phyloP scores from a whole-genome alignment of 2,329 filamentous ascomycete genomes.

The Botryotinia globosa region DNA sequence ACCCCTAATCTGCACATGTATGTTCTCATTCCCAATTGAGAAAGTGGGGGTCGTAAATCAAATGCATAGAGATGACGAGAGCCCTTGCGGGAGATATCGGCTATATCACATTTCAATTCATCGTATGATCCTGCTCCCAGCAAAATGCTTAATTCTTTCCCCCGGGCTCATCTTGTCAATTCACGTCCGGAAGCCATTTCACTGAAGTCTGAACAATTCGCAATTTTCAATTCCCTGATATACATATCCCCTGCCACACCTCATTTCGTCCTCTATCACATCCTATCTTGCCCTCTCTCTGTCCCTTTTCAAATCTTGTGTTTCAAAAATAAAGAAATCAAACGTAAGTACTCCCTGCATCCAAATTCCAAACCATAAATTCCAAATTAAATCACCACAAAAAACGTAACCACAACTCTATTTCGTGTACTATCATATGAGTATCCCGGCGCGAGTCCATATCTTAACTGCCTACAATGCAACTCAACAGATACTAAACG shows the following conservation, averaged over 20 bases:
- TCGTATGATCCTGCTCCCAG: background rate
- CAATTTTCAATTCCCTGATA: background rate
- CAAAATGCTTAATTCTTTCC: fast-evolving
- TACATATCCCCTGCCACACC: background rate
- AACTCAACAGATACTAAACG: no score
- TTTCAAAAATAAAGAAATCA: background rate
- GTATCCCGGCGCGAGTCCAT: background rate
- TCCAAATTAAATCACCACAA: background rate
- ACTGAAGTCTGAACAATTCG: background rate
- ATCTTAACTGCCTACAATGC: background rate
- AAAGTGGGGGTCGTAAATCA: background rate
- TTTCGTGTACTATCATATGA: background rate
- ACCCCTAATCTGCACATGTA: background rate
- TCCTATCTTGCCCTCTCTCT: no score
- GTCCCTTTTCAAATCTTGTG: background rate
- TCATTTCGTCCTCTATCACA: no score
- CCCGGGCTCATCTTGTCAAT: background rate
- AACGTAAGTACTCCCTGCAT: background rate
- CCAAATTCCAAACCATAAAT: background rate
- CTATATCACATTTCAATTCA: background rate
- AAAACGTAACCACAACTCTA: background rate
- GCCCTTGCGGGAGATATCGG: background rate
- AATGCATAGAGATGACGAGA: background rate
- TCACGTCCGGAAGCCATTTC: background rate
- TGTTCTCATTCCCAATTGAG: no score